Percentiles rank a stretch among this genome's conserved stretches.
phyloP scores from a whole-genome alignment of 768 basidiomycete genomes.

The Leccinellum rugosiceps region DNA sequence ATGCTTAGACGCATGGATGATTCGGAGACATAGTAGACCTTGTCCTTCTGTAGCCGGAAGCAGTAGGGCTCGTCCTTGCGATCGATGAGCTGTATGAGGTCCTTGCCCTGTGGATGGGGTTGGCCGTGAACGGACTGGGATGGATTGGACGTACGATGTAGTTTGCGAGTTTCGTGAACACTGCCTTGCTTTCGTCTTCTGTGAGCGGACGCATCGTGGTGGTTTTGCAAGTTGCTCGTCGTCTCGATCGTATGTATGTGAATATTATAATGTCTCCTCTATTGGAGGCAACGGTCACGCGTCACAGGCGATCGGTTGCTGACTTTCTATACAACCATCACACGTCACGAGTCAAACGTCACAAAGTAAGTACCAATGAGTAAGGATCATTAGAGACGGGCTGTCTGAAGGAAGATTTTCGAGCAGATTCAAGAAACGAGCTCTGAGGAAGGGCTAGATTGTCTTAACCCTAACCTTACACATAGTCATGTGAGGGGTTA shows the following conservation, averaged over 20 bases:
- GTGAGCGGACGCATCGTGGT: conserved; percentile 86
- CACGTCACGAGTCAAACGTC: not conserved
- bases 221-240: not conserved
- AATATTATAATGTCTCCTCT: not conserved
- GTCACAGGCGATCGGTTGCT: not conserved
- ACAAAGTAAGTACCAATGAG: not conserved
- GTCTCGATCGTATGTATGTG: not conserved
- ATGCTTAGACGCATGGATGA: conserved; percentile 90
- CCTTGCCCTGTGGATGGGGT: conserved; percentile 69
- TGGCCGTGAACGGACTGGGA: accelerated
- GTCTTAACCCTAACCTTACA: not conserved
- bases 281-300: not conserved
- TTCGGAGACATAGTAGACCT: conserved; percentile 96
- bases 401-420: not conserved
- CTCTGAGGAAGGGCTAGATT: not conserved
- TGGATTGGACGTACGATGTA: conserved; percentile 68
- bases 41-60: conserved; percentile 91
- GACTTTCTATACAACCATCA: not conserved
- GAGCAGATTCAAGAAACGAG: not conserved
- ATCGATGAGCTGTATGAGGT: conserved; percentile 93
- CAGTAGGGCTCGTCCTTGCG: conserved; percentile 92
- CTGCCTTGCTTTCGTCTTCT: conserved; percentile 93
- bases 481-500: not conserved
- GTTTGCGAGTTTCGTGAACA: conserved; percentile 96
- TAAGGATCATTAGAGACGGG: not conserved